Evolutionary conservation across 495 filamentous ascomycete species (phyloP), one percentile per base, ranked within the genome.

Genomic region (Thermochaetoides thermophila): DNA sequence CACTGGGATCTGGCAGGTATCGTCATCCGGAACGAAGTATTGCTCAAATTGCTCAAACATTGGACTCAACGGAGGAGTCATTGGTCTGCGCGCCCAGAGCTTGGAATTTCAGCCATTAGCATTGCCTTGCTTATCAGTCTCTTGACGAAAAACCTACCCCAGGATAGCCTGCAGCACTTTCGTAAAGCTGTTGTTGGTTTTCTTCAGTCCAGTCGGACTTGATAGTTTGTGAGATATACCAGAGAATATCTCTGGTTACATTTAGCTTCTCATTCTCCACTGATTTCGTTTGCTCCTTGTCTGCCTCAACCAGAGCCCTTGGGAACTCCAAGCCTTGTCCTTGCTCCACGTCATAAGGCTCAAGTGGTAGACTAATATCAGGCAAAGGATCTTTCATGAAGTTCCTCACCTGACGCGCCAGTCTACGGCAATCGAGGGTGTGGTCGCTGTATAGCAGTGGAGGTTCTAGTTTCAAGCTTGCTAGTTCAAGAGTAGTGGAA

Each of bases 21-120:
- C 50, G 3, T 60, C 60, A 7, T 63, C 60, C 7, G 69, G 64
- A 17, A 68, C 34, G 27, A 60, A 74, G 21, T 57, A 56, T 13
- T 53, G 47, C 1, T 26, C 24, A 9, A 42, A 24, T 1, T 58
- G 30, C 7, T 56, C 58, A 4, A 50, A 42, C 12, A 53, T 31
- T 2, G 74, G 73, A 24, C 71, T 64, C 8, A 81, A 49, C 9
- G 72, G 74, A 18, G 76, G 76, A 8, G 74, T 74, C 17, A 77
- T 25, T 16, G 49, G 59, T 23, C 59, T 49, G 7, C 47, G 36
- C 5, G 40, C 45, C 34, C 34, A 35, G 24, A 57, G 46, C 64
- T 37, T 26, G 9, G 44, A 2, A 17, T 39, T 31, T 12, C 25
- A 17, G n/a, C n/a, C n/a, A n/a, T 36, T 33, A 37, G 38, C 17